phyloP scores from a whole-genome alignment of 1,284 basidiomycete species.

The Gastroboletus turbinatus region DNA sequence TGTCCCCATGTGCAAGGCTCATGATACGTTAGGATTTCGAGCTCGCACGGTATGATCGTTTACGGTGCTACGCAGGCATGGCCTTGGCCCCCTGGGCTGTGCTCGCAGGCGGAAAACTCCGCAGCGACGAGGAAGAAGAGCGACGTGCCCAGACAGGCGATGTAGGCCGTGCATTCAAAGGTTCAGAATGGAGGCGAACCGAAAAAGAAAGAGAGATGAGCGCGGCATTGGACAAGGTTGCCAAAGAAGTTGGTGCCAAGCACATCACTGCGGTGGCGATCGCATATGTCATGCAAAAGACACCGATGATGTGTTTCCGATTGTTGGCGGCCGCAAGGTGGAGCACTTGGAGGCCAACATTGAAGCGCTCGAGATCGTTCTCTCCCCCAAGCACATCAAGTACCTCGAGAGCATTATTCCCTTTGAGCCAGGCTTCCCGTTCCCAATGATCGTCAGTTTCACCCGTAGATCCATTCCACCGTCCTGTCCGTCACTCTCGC shows the following conservation, averaged over 20 bases:
- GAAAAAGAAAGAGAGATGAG: slow-evolving; percentile 2
- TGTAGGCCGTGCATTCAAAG: background rate
- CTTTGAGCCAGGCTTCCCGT: background rate
- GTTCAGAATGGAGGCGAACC: slow-evolving; percentile 21
- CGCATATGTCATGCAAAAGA: slow-evolving; percentile 10
- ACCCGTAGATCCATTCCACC: slow-evolving; percentile 49
- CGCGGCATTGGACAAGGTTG: slow-evolving; percentile 2
- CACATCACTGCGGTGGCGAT: slow-evolving; percentile 31
- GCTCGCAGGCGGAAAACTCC: slow-evolving; percentile 5
- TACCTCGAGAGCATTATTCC: background rate
- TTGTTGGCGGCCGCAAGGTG: slow-evolving; percentile 12
- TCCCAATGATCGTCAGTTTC: background rate
- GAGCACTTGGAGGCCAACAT: background rate
- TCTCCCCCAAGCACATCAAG: background rate
- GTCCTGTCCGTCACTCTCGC: slow-evolving; percentile 96
- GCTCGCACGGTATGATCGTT: background rate
- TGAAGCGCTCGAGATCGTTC: background rate
- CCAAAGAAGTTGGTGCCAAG: slow-evolving; percentile 3
- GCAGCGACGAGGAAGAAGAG: slow-evolving; percentile 10
- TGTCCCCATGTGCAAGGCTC: slow-evolving; percentile 13
- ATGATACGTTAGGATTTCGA: background rate
- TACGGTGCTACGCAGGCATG: slow-evolving; percentile 1
- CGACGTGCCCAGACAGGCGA: background rate
- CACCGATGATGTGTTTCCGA: background rate
- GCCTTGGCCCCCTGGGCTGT: slow-evolving; percentile 7